Evolutionary conservation across 2,329 filamentous ascomycete genomes (phyloP), one percentile per base, ranked within the genome.

Genomic region (Epichloe gansuensis): DNA sequence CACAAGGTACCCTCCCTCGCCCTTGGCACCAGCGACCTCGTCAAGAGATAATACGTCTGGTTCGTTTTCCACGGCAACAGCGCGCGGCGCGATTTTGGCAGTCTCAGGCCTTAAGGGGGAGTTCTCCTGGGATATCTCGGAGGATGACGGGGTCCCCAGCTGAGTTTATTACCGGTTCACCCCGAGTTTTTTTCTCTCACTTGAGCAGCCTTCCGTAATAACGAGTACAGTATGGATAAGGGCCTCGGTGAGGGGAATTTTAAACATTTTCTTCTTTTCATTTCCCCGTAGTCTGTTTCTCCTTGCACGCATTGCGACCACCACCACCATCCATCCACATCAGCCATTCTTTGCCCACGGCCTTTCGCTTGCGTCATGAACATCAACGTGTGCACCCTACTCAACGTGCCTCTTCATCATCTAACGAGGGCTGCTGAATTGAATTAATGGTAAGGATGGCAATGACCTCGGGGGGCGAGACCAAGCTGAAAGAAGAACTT

Each of bases 101-200:
- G 65, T 65, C 65, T 67, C 57, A 67, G 65, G 65, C 64, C 55
- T n/a, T 41, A 54, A 55, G 25, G 44, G 42, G 42, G 48, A 13
- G 27, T 27, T 9, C 9, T 31, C 31, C 4, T 31, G 31, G 8
- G 31, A 31, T 31, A 3, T 31, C 9, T 31, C 31, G 8, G 31
- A 31, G 9, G 31, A 4, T 31, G 9, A 31, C 9, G 31, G 31
- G 47, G 43, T 21, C 36, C 31, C 39, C 6, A 44, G 48, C 49
- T 60, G 57, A 62, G 58, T 60, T 60, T 63, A 57, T 60, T 63
- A 57, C 63, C 64, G 64, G 64, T 66, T 66, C 64, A 59, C 60
- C 61, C 64, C 64, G 64, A 66, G 57, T 31, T 39, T 58, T 61
- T 61, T 61, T 57, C 57, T 59, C 60, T 62, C 58, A 55, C 23